Evolutionary conservation across 2,329 filamentous ascomycete species (phyloP).

Genomic region (Parascedosporium putredinis): DNA sequence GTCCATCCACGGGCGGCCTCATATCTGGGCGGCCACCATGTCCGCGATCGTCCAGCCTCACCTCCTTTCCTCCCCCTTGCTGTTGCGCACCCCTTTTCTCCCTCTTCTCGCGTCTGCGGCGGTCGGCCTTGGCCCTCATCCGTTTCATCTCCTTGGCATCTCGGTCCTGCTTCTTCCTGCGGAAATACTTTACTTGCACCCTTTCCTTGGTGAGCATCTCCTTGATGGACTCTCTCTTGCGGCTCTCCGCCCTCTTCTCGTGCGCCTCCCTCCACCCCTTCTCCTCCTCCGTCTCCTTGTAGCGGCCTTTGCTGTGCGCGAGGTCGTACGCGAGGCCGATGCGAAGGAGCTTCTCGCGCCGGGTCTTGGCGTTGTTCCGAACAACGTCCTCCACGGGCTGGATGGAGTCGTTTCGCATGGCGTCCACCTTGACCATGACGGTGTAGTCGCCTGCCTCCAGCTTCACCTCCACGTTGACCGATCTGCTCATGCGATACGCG

Average conservation of each 20-base stretch:
- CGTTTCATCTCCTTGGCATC: background rate
- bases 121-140: conserved; percentile 17
- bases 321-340: conserved; percentile 63
- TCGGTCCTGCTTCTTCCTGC: background rate
- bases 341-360: conserved; percentile 61
- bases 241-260: conserved; percentile 29
- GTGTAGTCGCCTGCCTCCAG: conserved; percentile 67
- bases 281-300: conserved; percentile 37
- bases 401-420: conserved; percentile 42
- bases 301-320: conserved; percentile 54
- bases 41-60: no score
- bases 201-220: background rate
- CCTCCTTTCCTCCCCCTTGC: no score
- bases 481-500: conserved; percentile 55
- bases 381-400: conserved; percentile 56
- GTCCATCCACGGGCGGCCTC: no score
- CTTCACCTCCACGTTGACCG: conserved; percentile 65
- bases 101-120: conserved; percentile 25
- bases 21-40: no score
- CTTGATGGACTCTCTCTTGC: conserved; percentile 19
- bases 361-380: conserved; percentile 47
- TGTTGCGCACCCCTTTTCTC: conserved; percentile 17
- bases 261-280: conserved; percentile 34
- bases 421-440: conserved; percentile 65
- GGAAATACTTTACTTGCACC: background rate